Percentiles rank a stretch among this genome's conserved stretches.
Evolutionary conservation across 192 early-diverging fungal genomes (phyloP).

Genomic region (Funneliformis geosporum): DNA sequence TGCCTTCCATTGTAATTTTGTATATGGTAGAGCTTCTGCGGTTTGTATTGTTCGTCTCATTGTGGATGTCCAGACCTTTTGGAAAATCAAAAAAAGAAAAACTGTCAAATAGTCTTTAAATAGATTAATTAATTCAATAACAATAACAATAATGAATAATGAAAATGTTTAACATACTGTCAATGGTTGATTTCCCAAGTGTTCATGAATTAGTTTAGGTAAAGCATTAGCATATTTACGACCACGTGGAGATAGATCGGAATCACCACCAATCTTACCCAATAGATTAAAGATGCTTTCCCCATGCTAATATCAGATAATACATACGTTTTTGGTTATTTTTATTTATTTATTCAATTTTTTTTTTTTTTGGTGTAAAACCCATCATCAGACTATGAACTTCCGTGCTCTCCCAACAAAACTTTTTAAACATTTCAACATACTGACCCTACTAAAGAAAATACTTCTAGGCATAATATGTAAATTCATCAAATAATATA

Average conservation of each 20-base stretch:
- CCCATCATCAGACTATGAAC: neutral
- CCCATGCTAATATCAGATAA: slow-evolving; percentile 63
- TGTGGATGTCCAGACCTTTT: slow-evolving; percentile 92
- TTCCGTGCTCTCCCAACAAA: neutral
- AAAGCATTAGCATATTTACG: slow-evolving; percentile 81
- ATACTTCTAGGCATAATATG: slow-evolving; percentile 94
- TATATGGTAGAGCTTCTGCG: slow-evolving; percentile 72
- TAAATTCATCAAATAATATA: slow-evolving; percentile 99
- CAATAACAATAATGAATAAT: neutral
- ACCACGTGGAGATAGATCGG: slow-evolving; percentile 84
- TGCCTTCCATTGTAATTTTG: slow-evolving; percentile 95
- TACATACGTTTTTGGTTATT: neutral
- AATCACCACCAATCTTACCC: slow-evolving; percentile 95
- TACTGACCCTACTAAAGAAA: slow-evolving; percentile 77
- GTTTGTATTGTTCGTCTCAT: slow-evolving; percentile 93
- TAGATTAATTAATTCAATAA: neutral
- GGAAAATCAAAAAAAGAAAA: slow-evolving; percentile 12
- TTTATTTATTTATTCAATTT: neutral
- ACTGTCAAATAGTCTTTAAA: neutral
- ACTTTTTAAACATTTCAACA: neutral
- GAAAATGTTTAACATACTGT: slow-evolving; percentile 49
- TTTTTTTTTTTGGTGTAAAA: neutral
- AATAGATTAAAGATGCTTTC: slow-evolving; percentile 92
- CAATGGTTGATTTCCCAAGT: slow-evolving; percentile 73
- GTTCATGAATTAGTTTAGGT: slow-evolving; percentile 75